Evolutionary conservation across 306 rosid species (phyloP).

Genomic region (Dalbergia oliveri): DNA sequence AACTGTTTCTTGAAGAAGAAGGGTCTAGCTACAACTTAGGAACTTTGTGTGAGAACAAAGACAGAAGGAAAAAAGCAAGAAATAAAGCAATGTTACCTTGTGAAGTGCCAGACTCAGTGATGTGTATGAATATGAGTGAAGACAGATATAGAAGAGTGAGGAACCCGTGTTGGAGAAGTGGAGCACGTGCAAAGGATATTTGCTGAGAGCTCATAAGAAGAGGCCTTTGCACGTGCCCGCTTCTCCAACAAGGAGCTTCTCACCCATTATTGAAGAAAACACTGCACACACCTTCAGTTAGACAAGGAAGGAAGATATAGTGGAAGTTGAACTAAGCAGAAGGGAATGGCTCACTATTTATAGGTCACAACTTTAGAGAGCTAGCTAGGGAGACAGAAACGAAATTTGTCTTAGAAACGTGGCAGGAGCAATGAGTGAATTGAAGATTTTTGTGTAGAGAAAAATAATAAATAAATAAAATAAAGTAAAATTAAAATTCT

Average conservation of each 20-base stretch:
- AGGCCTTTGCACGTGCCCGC: constrained; percentile 99
- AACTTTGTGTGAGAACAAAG: neutral
- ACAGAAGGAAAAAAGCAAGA: neutral
- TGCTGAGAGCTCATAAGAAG: constrained; percentile 39
- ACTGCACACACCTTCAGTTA: neutral
- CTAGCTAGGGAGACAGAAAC: neutral
- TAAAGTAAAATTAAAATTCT: constrained; percentile 35
- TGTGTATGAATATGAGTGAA: neutral
- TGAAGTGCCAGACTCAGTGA: neutral
- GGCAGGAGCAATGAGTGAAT: constrained; percentile 57
- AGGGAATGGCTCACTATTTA: constrained; percentile 58
- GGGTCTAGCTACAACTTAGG: neutral
- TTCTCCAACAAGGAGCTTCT: constrained; percentile 94
- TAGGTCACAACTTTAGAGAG: constrained; percentile 49
- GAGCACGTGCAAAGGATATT: constrained; percentile 84
- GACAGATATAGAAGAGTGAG: constrained; percentile 56
- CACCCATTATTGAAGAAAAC: constrained; percentile 53
- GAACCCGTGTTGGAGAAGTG: constrained; percentile 92
- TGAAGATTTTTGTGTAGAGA: constrained; percentile 39
- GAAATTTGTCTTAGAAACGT: constrained; percentile 37
- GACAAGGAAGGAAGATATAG: constrained; percentile 12
- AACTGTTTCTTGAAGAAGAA: neutral
- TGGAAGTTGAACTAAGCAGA: constrained; percentile 39
- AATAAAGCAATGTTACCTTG: constrained; percentile 33
- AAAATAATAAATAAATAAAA: constrained; percentile 18